Conservation (phyloP, 1,284 basidiomycete species). For the Cystobasidium sp. region DNA sequence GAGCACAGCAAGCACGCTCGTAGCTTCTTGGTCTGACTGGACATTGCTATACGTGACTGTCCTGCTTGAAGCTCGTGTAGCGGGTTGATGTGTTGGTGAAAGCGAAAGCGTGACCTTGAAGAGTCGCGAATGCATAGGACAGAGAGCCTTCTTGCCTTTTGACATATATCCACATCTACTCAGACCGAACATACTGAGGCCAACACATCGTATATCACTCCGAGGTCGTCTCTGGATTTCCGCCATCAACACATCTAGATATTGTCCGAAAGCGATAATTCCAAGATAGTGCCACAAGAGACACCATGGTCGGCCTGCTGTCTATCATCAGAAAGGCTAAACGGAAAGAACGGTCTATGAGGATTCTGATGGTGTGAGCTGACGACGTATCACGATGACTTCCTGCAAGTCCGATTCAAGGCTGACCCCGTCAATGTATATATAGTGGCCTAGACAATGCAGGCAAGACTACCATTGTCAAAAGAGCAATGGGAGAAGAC, state of each 20-base stretch:
- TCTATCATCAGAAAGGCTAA: conserved; percentile 97
- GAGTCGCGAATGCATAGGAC: not conserved
- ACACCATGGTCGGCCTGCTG: conserved; percentile 69
- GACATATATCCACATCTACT: too few species aligned
- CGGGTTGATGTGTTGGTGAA: not conserved
- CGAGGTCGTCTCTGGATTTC: too few species aligned
- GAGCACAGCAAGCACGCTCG: conserved; percentile 92
- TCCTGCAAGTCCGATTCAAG: not conserved
- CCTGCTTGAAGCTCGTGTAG: too few species aligned
- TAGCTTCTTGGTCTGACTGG: conserved; percentile 70
- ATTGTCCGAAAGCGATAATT: not conserved
- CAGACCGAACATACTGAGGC: too few species aligned
- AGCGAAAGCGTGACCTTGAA: not conserved
- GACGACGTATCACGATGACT: not conserved
- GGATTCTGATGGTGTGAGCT: conserved; percentile 81
- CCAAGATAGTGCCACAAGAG: not conserved
- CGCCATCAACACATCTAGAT: not conserved
- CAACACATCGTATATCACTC: too few species aligned
- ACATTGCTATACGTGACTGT: conserved; percentile 2
- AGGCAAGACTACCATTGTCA: conserved; percentile 97
- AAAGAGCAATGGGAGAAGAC: conserved; percentile 89
- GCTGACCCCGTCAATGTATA: not conserved
- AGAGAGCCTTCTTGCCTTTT: not conserved
- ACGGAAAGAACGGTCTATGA: conserved; percentile 92
- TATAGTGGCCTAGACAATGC: conserved; percentile 95